Evolutionary conservation across 805 yeast species (phyloP).

Genomic region (Lipomyces lipofer): DNA sequence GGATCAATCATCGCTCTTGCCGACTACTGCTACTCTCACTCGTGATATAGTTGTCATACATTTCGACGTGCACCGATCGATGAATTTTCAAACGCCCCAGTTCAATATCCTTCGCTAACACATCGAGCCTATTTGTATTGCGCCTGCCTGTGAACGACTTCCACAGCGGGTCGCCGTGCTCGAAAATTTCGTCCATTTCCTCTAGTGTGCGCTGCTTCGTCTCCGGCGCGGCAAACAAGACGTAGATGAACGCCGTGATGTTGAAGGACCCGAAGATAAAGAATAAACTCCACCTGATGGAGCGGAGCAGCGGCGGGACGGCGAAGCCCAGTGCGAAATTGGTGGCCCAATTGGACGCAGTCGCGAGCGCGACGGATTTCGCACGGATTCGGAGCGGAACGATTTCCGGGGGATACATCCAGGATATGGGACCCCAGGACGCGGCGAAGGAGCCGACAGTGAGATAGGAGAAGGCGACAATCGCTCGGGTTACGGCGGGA

Average conservation of each 20-base stretch:
- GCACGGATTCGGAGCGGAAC: constrained; percentile 61
- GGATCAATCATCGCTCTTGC: background rate
- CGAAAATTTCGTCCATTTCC: constrained; percentile 52
- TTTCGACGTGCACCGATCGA: constrained; percentile 7
- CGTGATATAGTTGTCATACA: constrained; percentile 6
- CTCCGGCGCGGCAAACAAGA: constrained; percentile 74
- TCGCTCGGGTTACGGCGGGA: constrained; percentile 52
- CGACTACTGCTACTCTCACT: background rate
- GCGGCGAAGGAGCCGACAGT: constrained; percentile 62
- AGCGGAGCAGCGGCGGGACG: constrained; percentile 55
- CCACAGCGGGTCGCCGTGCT: constrained; percentile 42
- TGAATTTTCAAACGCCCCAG: constrained; percentile 16
- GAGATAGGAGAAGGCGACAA: constrained; percentile 53
- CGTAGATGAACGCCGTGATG: constrained; percentile 42
- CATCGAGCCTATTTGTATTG: constrained; percentile 6
- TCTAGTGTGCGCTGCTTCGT: constrained; percentile 85
- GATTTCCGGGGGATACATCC: constrained; percentile 68
- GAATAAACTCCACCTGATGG: constrained; percentile 61
- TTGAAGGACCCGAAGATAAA: constrained; percentile 62
- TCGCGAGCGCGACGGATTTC: constrained; percentile 60
- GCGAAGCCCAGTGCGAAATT: constrained; percentile 69
- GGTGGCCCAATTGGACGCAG: constrained; percentile 65
- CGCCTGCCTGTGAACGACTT: constrained; percentile 15
- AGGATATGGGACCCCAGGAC: constrained; percentile 58
- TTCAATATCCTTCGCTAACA: constrained; percentile 24